Conservation (phyloP, 1,284 basidiomycete species). For the Leccinum solheimii region DNA sequence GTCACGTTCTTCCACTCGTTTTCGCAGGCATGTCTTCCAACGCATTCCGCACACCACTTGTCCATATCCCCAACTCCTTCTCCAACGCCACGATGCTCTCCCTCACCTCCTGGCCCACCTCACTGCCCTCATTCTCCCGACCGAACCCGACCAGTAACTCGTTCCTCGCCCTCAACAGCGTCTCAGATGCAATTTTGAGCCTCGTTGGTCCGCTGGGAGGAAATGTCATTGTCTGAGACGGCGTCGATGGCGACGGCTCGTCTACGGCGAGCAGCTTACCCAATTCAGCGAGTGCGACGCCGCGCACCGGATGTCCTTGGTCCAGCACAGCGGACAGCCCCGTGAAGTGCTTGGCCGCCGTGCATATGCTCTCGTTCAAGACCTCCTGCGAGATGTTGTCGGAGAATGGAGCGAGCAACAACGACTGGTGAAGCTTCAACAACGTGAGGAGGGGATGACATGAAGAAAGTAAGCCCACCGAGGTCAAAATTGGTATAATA, state of each 20-base stretch:
- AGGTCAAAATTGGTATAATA: constrained; percentile 60
- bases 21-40: constrained; percentile 21
- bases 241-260: constrained; percentile 47
- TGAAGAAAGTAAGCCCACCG: constrained; percentile 55
- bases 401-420: constrained; percentile 58
- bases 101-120: constrained; percentile 58
- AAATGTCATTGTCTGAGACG: neutral
- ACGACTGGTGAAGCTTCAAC: constrained; percentile 63
- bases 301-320: constrained; percentile 78
- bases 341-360: constrained; percentile 54
- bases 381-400: constrained; percentile 42
- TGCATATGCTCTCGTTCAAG: constrained; percentile 65
- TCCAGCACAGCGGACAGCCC: constrained; percentile 59
- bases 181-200: constrained; percentile 62
- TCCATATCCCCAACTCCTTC: constrained; percentile 70
- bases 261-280: constrained; percentile 81
- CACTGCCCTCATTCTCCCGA: constrained; percentile 45
- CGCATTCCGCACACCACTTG: constrained; percentile 30
- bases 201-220: constrained; percentile 47
- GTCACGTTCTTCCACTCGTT: no score
- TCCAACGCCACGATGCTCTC: constrained; percentile 59
- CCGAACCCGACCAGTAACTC: constrained; percentile 62
- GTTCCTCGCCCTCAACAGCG: constrained; percentile 57
- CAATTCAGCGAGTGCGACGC: constrained; percentile 74
- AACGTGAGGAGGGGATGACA: constrained; percentile 79